Evolutionary conservation across 116 monocot genomes (phyloP), one percentile per base, ranked within the genome.

Genomic region (Cymodocea nodosa): DNA sequence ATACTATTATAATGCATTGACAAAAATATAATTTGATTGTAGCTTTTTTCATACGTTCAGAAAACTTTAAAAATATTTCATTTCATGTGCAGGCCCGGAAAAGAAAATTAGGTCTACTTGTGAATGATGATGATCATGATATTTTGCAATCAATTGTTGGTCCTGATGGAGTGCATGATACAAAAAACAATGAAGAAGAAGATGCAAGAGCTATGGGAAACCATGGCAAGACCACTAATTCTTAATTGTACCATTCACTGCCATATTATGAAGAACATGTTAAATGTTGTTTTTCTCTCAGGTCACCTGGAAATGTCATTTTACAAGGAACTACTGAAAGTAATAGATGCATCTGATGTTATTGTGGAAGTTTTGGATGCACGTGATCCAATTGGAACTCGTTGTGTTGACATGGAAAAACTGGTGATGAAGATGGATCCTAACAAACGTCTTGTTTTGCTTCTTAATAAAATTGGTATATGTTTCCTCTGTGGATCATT

Each of bases 311-410:
- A 95, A 66, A 85, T 85, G 53, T 62, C 90, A 57, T 95, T 95
- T 74, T 90, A 80, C 67, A 95, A 95, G 74, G 90, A 95, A 58
- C 74, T 95, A 54, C 78, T 75, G 4, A 95, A 95, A 75, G 95
- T 95, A 13, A 80, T 95, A 58, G 87, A 95, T 80, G 82, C 87
- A 59, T 95, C 95, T 6, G 95, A 95, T 85, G 90, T 95, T 18
- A 87, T 95, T 15, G 62, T 95, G 70, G 95, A 95, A 81, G 95
- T 95, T 71, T 79, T 95, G 52, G 95, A 95, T 83, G 90, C 95
- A 63, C 71, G 95, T 25, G 87, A 95, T 81, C 95, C 95, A 23
- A 83, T 95, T 66, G 95, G 95, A 24, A 87, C 87, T 63, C 85
- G 90, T 37, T 95, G 87, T 23, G 9, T 83, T 70, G 90, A 95